Conservation (phyloP, 495 filamentous ascomycete species). For the Penicillium robsamsonii region DNA sequence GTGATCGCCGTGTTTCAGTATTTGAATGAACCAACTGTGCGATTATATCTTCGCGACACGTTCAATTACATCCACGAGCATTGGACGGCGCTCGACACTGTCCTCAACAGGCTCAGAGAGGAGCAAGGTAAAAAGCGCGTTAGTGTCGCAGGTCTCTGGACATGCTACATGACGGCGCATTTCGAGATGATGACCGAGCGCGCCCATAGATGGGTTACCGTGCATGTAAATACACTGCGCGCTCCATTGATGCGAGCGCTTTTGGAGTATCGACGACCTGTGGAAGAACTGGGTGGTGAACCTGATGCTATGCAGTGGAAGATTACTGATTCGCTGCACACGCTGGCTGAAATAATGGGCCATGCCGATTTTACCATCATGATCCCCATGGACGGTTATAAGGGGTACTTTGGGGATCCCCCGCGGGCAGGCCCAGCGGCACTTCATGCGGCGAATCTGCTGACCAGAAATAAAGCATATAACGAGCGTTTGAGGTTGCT, state of each 20-base stretch:
- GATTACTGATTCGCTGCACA: conserved; percentile 23
- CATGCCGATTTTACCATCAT: conserved; percentile 25
- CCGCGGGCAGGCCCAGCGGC: background rate
- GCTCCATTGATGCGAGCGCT: conserved; percentile 18
- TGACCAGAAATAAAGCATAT: conserved; percentile 6
- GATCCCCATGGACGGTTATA: conserved; percentile 28
- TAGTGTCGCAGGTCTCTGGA: conserved; percentile 29
- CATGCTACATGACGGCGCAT: conserved; percentile 24
- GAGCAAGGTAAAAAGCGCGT: conserved; percentile 3
- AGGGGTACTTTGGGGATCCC: conserved; percentile 13
- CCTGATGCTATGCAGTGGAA: conserved; percentile 21
- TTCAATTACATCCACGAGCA: conserved; percentile 32
- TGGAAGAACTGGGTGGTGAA: background rate
- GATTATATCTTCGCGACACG: conserved; percentile 24
- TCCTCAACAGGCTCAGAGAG: conserved; percentile 14
- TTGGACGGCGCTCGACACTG: conserved; percentile 20
- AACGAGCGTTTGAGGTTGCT: conserved; percentile 12
- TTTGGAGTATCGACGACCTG: background rate
- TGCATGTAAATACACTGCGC: conserved; percentile 24
- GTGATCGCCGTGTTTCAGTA: conserved; percentile 36
- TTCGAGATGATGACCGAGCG: conserved; percentile 29
- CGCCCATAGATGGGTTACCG: conserved; percentile 31
- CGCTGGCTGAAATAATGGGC: conserved; percentile 21
- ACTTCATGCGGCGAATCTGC: conserved; percentile 6
- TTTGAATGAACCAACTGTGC: conserved; percentile 21